Evolutionary conservation across 2,329 filamentous ascomycete genomes (phyloP).

Genomic region (Paraphaeosphaeria sporulosa): DNA sequence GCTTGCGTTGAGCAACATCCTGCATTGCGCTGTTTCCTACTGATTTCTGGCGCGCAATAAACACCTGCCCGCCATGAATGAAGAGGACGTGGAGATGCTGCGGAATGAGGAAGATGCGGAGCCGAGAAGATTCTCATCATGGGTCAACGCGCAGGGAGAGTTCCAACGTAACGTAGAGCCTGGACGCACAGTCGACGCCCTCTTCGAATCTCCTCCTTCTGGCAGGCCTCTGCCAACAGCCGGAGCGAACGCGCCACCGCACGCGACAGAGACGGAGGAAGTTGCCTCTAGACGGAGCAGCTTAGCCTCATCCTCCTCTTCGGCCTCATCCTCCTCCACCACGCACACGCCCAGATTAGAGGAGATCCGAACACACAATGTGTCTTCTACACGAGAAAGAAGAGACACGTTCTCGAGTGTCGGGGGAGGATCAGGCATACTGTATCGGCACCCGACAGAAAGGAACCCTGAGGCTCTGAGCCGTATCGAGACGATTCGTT

Average conservation of each 20-base stretch:
- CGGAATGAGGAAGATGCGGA: constrained; percentile 39
- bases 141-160: constrained; percentile 37
- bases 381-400: constrained; percentile 24
- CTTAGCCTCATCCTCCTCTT: constrained; percentile 27
- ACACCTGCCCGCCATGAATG: constrained; percentile 32
- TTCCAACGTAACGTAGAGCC: constrained; percentile 31
- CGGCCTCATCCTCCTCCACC: constrained; percentile 28
- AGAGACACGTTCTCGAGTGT: constrained; percentile 30
- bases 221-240: constrained; percentile 14
- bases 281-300: constrained; percentile 32
- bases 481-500: constrained; percentile 74
- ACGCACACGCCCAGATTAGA: constrained; percentile 31
- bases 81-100: constrained; percentile 40
- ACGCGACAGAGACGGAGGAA: constrained; percentile 28
- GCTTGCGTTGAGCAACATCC: neutral
- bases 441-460: constrained; percentile 56
- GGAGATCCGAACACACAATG: constrained; percentile 39
- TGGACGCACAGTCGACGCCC: constrained; percentile 30
- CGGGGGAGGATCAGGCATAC: constrained; percentile 28
- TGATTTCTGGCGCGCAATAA: no score
- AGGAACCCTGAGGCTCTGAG: constrained; percentile 73
- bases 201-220: constrained; percentile 19
- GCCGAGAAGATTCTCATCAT: constrained; percentile 34
- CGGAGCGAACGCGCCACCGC: constrained; percentile 14
- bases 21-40: neutral